Evolutionary conservation across 1,139 yeast species (phyloP).

Genomic region (Keqinozyma sinolaborantium): DNA sequence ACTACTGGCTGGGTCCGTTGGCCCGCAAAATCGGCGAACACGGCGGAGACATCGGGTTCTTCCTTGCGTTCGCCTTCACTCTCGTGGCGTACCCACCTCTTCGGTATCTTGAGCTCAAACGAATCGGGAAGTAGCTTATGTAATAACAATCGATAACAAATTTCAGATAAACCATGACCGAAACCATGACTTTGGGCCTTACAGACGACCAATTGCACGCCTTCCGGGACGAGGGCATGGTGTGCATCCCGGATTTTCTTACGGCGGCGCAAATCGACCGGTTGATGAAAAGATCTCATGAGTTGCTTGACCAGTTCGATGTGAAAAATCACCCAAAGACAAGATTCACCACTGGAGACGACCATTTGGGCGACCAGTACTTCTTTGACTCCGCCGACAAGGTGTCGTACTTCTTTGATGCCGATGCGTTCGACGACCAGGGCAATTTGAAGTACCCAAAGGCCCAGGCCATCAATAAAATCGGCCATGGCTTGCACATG

Average conservation of each 20-base stretch:
- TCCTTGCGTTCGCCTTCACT: conserved; percentile 73
- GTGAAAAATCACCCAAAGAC: conserved; percentile 65
- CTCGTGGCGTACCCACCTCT: conserved; percentile 60
- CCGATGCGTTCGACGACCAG: conserved; percentile 56
- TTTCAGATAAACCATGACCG: conserved; percentile 2
- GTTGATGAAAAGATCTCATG: conserved; percentile 41
- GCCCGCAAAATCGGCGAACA: conserved; percentile 51
- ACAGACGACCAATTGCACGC: conserved; percentile 38
- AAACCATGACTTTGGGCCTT: conserved; percentile 7
- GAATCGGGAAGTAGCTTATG: conserved; percentile 33
- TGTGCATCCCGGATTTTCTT: conserved; percentile 58
- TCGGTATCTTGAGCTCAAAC: conserved; percentile 61
- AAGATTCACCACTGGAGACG: conserved; percentile 63
- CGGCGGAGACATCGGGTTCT: conserved; percentile 82
- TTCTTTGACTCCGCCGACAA: conserved; percentile 70
- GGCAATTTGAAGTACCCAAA: conserved; percentile 53
- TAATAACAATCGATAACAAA: not conserved
- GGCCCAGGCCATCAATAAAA: conserved; percentile 63
- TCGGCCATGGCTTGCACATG: conserved; percentile 76
- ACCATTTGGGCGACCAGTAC: conserved; percentile 73
- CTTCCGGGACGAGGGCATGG: conserved; percentile 58
- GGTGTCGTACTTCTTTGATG: conserved; percentile 67
- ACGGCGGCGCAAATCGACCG: conserved; percentile 31
- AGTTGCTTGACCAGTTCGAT: conserved; percentile 49
- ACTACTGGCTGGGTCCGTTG: conserved; percentile 71